These are phyloP conservation scores for Jamesozyma piceae DNA, from an alignment of 805 yeast genomes.

Conservation along the genomic window DNA sequence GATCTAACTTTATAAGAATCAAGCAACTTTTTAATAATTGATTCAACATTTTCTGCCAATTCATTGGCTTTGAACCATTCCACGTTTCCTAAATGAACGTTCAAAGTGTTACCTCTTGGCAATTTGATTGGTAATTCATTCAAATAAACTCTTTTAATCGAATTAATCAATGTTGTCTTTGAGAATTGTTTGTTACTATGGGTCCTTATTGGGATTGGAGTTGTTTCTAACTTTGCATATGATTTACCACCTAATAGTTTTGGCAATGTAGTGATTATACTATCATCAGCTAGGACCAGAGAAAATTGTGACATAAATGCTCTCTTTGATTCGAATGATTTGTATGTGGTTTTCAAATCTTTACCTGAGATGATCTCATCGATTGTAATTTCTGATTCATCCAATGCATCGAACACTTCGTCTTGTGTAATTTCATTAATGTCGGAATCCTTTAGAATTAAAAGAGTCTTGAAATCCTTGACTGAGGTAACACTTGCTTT, in stretches of 20 bases:
- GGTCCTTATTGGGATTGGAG: conserved; percentile 59
- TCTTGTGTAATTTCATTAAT: conserved; percentile 29
- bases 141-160: conserved; percentile 46
- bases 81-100: conserved; percentile 56
- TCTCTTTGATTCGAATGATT: conserved; percentile 82
- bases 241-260: conserved; percentile 77
- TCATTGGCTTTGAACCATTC: conserved; percentile 38
- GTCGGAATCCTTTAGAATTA: conserved; percentile 35
- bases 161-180: conserved; percentile 45
- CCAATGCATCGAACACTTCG: conserved; percentile 65
- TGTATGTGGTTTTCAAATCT: conserved; percentile 75
- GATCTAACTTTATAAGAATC: conserved; percentile 40
- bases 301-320: conserved; percentile 61
- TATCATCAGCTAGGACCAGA: conserved; percentile 76
- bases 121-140: conserved; percentile 51
- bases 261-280: conserved; percentile 71
- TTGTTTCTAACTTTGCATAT: conserved; percentile 54
- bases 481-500: conserved; percentile 23
- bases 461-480: conserved; percentile 32
- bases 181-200: conserved; percentile 30
- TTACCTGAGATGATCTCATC: conserved; percentile 56
- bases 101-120: conserved; percentile 64
- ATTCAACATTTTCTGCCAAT: conserved; percentile 50
- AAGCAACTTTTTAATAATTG: conserved; percentile 42
- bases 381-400: conserved; percentile 24